Percentiles rank a stretch among this genome's conserved stretches.
Conservation (phyloP, 805 yeast genomes). For the Ogataea nonfermentans region DNA sequence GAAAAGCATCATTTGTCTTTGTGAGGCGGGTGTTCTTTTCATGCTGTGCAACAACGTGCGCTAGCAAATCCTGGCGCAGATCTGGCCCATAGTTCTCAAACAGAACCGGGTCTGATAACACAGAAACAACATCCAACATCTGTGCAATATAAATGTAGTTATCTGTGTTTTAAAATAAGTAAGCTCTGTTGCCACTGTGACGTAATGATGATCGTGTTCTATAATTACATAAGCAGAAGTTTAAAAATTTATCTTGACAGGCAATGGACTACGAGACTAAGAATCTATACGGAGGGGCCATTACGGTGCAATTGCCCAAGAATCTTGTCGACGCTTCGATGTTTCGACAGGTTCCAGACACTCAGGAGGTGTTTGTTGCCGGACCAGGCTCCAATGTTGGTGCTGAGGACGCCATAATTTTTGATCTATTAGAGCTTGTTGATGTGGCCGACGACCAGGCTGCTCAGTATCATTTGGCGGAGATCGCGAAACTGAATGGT, state of each 20-base stretch:
- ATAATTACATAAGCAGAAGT: no score
- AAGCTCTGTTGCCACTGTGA: slow-evolving; percentile 1
- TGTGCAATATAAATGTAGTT: neutral
- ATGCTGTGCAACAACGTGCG: slow-evolving; percentile 13
- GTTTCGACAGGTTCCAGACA: slow-evolving; percentile 84
- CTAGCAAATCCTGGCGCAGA: slow-evolving; percentile 21
- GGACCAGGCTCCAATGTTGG: slow-evolving; percentile 28
- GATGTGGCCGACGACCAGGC: slow-evolving; percentile 33
- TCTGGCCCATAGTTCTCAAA: slow-evolving; percentile 23
- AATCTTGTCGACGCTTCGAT: slow-evolving; percentile 72
- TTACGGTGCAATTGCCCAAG: slow-evolving; percentile 54
- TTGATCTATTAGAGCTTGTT: slow-evolving; percentile 61
- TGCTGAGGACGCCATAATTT: slow-evolving; percentile 54
- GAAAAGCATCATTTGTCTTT: slow-evolving; percentile 65
- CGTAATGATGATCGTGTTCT: slow-evolving; percentile 4
- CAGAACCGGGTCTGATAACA: slow-evolving; percentile 23
- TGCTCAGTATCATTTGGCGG: slow-evolving; percentile 55
- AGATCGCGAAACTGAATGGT: slow-evolving; percentile 47
- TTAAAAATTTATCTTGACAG: slow-evolving; percentile 1
- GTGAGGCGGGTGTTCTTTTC: slow-evolving; percentile 20
- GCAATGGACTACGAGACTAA: slow-evolving; percentile 17
- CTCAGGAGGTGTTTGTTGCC: slow-evolving; percentile 82
- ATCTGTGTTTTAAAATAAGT: neutral
- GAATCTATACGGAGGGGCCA: slow-evolving; percentile 81
- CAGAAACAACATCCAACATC: slow-evolving; percentile 18